Evolutionary conservation across 31 red algal genomes (phyloP), one percentile per base, ranked within the genome.

Genomic region (Asparagopsis taxiformis): DNA sequence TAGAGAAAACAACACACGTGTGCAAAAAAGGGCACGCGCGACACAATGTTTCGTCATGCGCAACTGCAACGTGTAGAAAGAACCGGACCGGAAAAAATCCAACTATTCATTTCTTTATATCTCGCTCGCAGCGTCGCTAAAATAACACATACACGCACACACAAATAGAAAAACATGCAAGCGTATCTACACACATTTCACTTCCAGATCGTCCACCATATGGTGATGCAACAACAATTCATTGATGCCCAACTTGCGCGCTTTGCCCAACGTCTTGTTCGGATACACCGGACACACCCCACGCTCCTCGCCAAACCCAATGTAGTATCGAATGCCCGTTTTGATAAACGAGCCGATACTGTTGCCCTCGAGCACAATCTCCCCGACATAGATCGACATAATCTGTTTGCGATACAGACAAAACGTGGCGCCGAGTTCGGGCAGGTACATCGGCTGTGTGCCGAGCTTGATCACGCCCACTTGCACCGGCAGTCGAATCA

Each of bases 231-330:
- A 25, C 2, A 82, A 65, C 54, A 82, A 30, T 34, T 82, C 77
- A 49, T 82, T 82, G 52, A 82, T 82, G 7, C 77, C 77, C 26
- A 82, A 36, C 21, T 62, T 69, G 56, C 77, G 35, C 10, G 77
- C 77, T 20, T 69, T 69, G 4, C 77, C 77, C 20, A 70, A 36
- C 10, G 53, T 69, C 65, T 82, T 82, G 39, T 70, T 70, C 16
- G 77, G 77, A 50, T 82, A 82, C 9, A 82, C 77, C 11, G 77
- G 65, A 49, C 63, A 69, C 23, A 69, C 63, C 2, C 77, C 77
- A 20, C 53, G 30, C 17, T 82, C 77, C 77, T 82, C 77, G 20
- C 77, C 77, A 51, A 82, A 82, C 23, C 77, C 77, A 70, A 82
- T 70, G 63, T 81, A 82, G 39, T 61, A 82, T 26, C 62, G 34